These are phyloP conservation scores for Nyssa sinensis DNA, from an alignment of 148 eudicot species.

Conservation along the genomic window DNA sequence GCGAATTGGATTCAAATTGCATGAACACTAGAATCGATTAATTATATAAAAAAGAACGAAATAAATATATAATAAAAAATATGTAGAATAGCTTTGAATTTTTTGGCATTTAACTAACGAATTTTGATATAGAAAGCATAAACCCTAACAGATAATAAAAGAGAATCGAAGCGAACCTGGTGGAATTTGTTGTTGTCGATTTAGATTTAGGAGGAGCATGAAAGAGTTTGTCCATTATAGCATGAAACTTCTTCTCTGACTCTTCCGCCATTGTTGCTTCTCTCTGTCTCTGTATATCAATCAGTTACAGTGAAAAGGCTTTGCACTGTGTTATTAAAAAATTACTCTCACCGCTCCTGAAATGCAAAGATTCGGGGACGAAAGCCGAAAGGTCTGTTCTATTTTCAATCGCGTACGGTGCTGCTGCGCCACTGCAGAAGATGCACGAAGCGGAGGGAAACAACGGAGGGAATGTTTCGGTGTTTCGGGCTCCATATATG, in stretches of 20 bases:
- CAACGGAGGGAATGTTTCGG: too few species aligned
- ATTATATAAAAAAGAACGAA: neutral
- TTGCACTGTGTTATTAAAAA: neutral
- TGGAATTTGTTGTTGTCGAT: neutral
- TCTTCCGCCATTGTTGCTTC: conserved; percentile 61
- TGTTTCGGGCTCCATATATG: too few species aligned
- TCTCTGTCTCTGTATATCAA: neutral
- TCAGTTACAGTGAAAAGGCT: neutral
- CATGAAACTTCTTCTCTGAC: conserved; percentile 69
- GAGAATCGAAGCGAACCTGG: conserved; percentile 4
- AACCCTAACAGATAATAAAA: conserved; percentile 6
- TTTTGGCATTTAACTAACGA: neutral
- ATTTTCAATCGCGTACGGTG: too few species aligned
- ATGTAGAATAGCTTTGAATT: neutral
- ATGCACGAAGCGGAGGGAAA: too few species aligned
- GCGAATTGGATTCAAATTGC: neutral
- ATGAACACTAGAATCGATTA: neutral
- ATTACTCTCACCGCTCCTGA: neutral
- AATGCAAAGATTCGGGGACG: neutral
- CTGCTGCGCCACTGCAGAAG: too few species aligned
- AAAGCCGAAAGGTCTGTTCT: neutral
- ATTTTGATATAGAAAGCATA: neutral
- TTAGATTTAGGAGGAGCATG: conserved; percentile 39
- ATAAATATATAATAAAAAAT: neutral
- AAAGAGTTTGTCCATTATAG: conserved; percentile 76